Evolutionary conservation across 495 filamentous ascomycete species (phyloP).

Genomic region (Evansstolkia leycettana): DNA sequence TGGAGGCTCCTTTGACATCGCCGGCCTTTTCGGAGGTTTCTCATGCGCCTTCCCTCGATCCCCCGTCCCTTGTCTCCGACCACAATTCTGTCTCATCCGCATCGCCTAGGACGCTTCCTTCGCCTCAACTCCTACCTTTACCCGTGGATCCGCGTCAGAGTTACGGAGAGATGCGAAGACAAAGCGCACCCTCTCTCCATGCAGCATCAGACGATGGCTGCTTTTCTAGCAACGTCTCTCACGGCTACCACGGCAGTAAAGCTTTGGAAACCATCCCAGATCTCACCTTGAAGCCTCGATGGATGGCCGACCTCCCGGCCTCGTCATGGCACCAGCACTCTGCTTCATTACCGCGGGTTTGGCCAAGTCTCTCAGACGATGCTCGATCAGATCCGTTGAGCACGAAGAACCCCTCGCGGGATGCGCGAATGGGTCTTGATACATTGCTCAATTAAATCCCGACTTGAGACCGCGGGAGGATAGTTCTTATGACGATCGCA

Average conservation of each 20-base stretch:
- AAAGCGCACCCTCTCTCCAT: constrained; percentile 14
- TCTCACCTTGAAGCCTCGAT: constrained; percentile 18
- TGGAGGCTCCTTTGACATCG: constrained; percentile 57
- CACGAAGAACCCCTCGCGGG: constrained; percentile 17
- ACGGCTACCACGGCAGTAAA: constrained; percentile 10
- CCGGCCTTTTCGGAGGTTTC: constrained; percentile 52
- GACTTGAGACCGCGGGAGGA: too few relatives aligned
- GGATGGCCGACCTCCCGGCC: constrained; percentile 20
- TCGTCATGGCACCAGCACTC: constrained; percentile 20
- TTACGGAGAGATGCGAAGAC: constrained; percentile 20
- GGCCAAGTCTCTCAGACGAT: constrained; percentile 6
- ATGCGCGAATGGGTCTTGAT: constrained; percentile 33
- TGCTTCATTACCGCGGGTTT: constrained; percentile 10
- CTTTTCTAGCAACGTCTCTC: constrained; percentile 2
- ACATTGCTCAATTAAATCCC: constrained; percentile 24
- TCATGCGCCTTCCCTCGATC: constrained; percentile 46
- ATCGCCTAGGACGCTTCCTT: constrained; percentile 34
- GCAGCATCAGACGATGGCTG: constrained; percentile 17
- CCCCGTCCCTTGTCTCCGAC: constrained; percentile 63
- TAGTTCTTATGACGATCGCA: too few relatives aligned
- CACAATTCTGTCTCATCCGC: constrained; percentile 50
- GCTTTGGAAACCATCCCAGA: constrained; percentile 20
- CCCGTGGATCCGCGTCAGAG: constrained; percentile 20
- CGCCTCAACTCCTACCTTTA: constrained; percentile 30
- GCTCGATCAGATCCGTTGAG: constrained; percentile 6